Conservation (phyloP, 352 stramenopile genomes). For the Phytophthora sp. region DNA sequence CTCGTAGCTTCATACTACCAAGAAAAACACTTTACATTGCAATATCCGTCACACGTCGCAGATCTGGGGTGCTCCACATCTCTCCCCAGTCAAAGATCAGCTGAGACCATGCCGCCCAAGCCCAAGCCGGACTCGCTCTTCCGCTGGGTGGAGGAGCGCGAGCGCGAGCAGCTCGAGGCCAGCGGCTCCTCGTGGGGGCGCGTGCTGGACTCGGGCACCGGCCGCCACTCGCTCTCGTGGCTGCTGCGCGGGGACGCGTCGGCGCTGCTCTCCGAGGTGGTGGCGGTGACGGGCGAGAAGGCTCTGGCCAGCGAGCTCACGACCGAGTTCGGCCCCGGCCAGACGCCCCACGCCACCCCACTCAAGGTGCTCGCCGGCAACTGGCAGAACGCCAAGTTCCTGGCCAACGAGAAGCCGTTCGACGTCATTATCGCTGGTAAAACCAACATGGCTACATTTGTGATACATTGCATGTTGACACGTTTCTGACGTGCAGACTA, state of each 20-base stretch:
- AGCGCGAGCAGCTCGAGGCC: constrained; percentile 30
- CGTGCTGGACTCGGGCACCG: constrained; percentile 91
- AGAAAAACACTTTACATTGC: no score
- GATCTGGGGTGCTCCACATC: constrained; percentile 4
- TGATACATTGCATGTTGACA: not conserved
- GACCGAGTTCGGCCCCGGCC: constrained; percentile 36
- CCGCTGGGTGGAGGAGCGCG: constrained; percentile 71
- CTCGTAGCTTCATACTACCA: no score
- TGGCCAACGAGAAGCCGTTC: constrained; percentile 64
- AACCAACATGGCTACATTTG: not conserved
- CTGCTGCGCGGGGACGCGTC: constrained; percentile 49
- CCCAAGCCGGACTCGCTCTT: constrained; percentile 78
- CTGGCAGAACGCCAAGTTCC: constrained; percentile 70
- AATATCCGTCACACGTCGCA: no score
- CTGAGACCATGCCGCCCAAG: constrained; percentile 13
- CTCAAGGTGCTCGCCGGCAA: constrained; percentile 69
- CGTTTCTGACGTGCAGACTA: constrained; percentile 67
- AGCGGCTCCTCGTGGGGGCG: constrained; percentile 47
- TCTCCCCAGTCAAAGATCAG: not conserved
- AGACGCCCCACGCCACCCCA: constrained; percentile 36
- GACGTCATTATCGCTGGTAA: constrained; percentile 81
- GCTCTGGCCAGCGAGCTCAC: constrained; percentile 51
- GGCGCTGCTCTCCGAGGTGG: constrained; percentile 39
- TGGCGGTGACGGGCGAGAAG: constrained; percentile 80
- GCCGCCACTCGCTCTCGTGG: constrained; percentile 90